Percentiles rank a stretch among this genome's conserved stretches.
phyloP scores from a whole-genome alignment of 2,329 filamentous ascomycete genomes.

The Fusarium torreyae region DNA sequence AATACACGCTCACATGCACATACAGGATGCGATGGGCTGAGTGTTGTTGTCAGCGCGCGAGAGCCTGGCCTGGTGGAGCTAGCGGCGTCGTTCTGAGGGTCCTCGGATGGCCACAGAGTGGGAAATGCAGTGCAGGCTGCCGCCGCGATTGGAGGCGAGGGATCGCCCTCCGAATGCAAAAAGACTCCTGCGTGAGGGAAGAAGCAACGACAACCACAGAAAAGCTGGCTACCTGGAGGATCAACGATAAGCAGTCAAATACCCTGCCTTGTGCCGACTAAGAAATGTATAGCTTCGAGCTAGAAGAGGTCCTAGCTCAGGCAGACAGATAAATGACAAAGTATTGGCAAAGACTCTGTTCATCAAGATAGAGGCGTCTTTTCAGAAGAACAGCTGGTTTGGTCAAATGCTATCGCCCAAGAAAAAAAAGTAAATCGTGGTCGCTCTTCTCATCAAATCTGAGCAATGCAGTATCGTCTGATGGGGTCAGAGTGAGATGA shows the following conservation, averaged over 20 bases:
- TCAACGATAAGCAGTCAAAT: slow-evolving; percentile 19
- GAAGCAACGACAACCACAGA: slow-evolving; percentile 18
- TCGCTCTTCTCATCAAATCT: slow-evolving; percentile 21
- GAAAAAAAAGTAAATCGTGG: slow-evolving; percentile 6
- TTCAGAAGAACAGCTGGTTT: slow-evolving; percentile 5
- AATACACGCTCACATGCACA: slow-evolving; percentile 36
- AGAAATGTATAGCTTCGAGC: slow-evolving; percentile 18
- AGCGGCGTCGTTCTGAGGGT: slow-evolving; percentile 38
- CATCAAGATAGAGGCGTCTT: neutral
- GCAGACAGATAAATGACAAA: slow-evolving; percentile 9
- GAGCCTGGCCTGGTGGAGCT: slow-evolving; percentile 41
- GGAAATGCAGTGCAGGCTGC: slow-evolving; percentile 29
- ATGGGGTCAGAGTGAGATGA: slow-evolving; percentile 30
- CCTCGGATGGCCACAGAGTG: slow-evolving; percentile 29
- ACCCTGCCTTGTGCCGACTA: slow-evolving; percentile 14
- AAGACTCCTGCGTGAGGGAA: slow-evolving; percentile 39
- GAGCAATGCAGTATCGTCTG: slow-evolving; percentile 27
- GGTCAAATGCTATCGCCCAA: slow-evolving; percentile 3
- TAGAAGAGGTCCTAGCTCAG: slow-evolving; percentile 12
- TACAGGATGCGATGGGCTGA: slow-evolving; percentile 38
- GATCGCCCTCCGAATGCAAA: slow-evolving; percentile 25
- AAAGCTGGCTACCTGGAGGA: slow-evolving; percentile 9
- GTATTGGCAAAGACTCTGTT: too few species aligned
- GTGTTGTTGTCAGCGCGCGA: slow-evolving; percentile 34
- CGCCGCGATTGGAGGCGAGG: slow-evolving; percentile 44